These are phyloP conservation scores for Aspergillus spinulosporus DNA, from an alignment of 2,329 filamentous ascomycete species.

Conservation along the genomic window DNA sequence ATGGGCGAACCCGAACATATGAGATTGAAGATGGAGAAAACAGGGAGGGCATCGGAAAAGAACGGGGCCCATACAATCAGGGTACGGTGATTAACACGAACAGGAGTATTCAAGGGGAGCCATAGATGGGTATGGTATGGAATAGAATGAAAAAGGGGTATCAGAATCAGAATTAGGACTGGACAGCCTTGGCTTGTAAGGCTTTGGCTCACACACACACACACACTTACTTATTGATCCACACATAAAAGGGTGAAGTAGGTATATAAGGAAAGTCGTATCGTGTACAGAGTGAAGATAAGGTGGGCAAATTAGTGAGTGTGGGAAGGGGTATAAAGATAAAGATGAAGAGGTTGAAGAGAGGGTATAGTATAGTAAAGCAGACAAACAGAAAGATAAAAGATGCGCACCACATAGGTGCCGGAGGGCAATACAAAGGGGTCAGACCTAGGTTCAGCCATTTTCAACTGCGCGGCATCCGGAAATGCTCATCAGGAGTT, in stretches of 20 bases:
- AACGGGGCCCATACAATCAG: too few species aligned
- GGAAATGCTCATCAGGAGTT: background rate
- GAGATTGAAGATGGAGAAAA: background rate
- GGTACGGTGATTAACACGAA: background rate
- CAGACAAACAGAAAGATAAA: background rate
- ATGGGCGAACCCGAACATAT: background rate
- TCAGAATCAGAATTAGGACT: conserved; percentile 13
- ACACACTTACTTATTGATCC: background rate
- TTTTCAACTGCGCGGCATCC: background rate
- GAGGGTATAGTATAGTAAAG: conserved; percentile 3
- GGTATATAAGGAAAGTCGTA: background rate
- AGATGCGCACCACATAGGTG: background rate
- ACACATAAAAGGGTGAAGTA: background rate
- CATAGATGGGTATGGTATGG: background rate
- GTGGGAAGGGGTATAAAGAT: conserved; percentile 1
- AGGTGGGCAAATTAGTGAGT: conserved; percentile 3
- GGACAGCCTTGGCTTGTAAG: background rate
- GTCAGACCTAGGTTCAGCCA: background rate
- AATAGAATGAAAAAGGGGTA: conserved; percentile 5
- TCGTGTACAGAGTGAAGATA: background rate
- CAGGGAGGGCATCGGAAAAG: background rate
- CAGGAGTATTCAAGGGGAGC: background rate
- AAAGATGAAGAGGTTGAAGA: background rate
- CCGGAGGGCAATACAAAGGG: too few species aligned
- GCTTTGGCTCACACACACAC: background rate